Evolutionary conservation across 2,329 filamentous ascomycete species (phyloP).

Genomic region (Dendrostoma leiphaemia): DNA sequence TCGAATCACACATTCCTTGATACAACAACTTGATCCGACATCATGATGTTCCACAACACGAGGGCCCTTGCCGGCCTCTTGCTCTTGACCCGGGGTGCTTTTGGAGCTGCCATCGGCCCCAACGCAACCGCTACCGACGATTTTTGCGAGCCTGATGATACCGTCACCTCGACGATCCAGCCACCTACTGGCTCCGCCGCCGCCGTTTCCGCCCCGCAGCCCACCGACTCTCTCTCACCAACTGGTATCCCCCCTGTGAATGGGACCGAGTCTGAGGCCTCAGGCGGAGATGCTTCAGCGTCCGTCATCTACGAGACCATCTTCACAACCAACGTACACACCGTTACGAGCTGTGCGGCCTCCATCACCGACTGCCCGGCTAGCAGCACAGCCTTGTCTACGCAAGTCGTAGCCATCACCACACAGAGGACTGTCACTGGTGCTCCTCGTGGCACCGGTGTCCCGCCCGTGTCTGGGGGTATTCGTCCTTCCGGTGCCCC

Average conservation of each 20-base stretch:
- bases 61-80: conserved; percentile 14
- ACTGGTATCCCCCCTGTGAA: background rate
- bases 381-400: conserved; percentile 11
- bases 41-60: conserved; percentile 15
- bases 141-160: conserved; percentile 15
- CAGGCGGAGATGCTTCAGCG: background rate
- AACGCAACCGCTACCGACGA: conserved; percentile 11
- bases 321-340: conserved; percentile 13
- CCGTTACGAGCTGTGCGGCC: conserved; percentile 17
- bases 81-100: conserved; percentile 12
- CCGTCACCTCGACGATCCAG: conserved; percentile 8
- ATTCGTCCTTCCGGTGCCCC: background rate
- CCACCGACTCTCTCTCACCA: background rate
- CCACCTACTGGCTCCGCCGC: conserved; percentile 3
- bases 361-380: conserved; percentile 16
- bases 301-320: conserved; percentile 13
- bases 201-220: background rate
- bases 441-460: background rate
- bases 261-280: background rate
- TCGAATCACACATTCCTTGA: background rate
- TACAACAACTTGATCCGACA: background rate
- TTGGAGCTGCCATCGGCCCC: conserved; percentile 9
- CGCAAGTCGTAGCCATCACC: conserved; percentile 12
- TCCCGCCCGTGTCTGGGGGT: background rate
- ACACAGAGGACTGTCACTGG: conserved; percentile 8